These are phyloP conservation scores for Sanguinoderma infundibulare DNA, from an alignment of 1,284 basidiomycete genomes.

Conservation along the genomic window DNA sequence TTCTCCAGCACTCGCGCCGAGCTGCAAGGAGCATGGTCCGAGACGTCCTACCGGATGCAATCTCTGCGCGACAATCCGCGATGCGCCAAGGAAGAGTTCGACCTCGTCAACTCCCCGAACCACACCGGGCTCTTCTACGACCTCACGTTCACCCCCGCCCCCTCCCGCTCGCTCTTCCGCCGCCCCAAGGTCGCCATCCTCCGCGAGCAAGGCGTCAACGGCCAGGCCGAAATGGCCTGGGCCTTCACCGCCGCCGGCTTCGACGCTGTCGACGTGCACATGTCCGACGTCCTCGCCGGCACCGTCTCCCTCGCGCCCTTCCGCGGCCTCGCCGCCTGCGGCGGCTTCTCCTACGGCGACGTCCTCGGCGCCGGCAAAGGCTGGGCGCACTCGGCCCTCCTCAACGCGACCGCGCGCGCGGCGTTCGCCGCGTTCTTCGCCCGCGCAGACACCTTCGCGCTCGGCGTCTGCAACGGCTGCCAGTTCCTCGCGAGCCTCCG, in stretches of 20 bases:
- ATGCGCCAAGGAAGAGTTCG: conserved; percentile 84
- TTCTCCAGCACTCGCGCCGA: conserved; percentile 71
- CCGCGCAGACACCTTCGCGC: conserved; percentile 81
- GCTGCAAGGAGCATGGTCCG: conserved; percentile 90
- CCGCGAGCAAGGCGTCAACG: conserved; percentile 98
- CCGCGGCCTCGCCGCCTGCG: conserved; percentile 92
- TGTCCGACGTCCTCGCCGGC: conserved; percentile 93
- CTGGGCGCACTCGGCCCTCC: conserved; percentile 94
- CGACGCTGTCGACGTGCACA: conserved; percentile 94
- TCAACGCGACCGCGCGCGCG: conserved; percentile 73
- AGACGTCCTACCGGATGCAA: conserved; percentile 95
- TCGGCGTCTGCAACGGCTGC: conserved; percentile 98
- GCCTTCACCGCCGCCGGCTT: conserved; percentile 94
- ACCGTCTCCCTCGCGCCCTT: conserved; percentile 69
- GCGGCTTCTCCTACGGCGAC: conserved; percentile 99
- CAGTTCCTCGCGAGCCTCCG: conserved; percentile 93
- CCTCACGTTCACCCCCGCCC: conserved; percentile 64
- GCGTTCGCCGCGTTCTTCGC: conserved; percentile 88
- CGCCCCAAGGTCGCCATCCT: conserved; percentile 94
- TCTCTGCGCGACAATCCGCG: conserved; percentile 84
- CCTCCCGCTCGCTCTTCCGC: conserved; percentile 41
- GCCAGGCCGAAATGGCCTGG: conserved; percentile 99
- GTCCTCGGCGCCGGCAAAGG: conserved; percentile 97
- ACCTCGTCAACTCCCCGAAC: conserved; percentile 69
- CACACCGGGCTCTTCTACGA: conserved; percentile 81